phyloP scores from a whole-genome alignment of 768 basidiomycete genomes.

The Auriscalpium vulgare region DNA sequence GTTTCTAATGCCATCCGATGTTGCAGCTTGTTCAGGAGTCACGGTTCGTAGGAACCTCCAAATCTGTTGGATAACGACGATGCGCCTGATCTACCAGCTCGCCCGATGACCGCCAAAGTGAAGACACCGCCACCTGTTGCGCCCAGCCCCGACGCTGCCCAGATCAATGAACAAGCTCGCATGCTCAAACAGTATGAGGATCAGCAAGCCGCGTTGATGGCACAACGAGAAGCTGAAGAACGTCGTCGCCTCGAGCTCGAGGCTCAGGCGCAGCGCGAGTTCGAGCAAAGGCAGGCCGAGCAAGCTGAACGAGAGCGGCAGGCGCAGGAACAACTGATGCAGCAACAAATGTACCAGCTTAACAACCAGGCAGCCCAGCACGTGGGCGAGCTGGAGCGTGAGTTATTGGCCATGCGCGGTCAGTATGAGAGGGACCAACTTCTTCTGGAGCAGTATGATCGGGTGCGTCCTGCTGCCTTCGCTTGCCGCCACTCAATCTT shows the following conservation, averaged over 20 bases:
- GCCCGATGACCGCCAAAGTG: slow-evolving; percentile 53
- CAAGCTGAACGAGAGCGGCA: slow-evolving; percentile 84
- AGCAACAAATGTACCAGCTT: slow-evolving; percentile 74
- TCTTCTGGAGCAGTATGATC: slow-evolving; percentile 94
- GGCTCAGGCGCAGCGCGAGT: slow-evolving; percentile 75
- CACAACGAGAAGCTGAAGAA: slow-evolving; percentile 79
- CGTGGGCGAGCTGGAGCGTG: slow-evolving; percentile 76
- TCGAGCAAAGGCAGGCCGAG: slow-evolving; percentile 78
- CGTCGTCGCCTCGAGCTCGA: slow-evolving; percentile 70
- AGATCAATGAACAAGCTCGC: slow-evolving; percentile 83
- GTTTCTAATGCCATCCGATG: slow-evolving; percentile 15
- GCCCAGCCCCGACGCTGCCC: slow-evolving; percentile 60
- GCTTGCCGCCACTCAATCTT: slow-evolving; percentile 2
- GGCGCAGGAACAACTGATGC: slow-evolving; percentile 85
- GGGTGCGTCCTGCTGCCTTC: slow-evolving; percentile 43
- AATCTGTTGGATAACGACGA: slow-evolving; percentile 78
- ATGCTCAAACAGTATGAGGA: slow-evolving; percentile 96
- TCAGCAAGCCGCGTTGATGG: slow-evolving; percentile 81
- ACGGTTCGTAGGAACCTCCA: slow-evolving; percentile 74
- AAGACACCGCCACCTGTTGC: slow-evolving; percentile 63
- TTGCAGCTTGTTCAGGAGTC: not conserved
- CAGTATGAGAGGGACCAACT: slow-evolving; percentile 98
- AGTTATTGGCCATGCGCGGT: slow-evolving; percentile 87
- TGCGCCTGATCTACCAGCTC: slow-evolving; percentile 82
- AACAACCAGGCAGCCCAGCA: slow-evolving; percentile 73